Evolutionary conservation across 345 rosid genomes (phyloP), one percentile per base, ranked within the genome.

Genomic region (Adansonia digitata): DNA sequence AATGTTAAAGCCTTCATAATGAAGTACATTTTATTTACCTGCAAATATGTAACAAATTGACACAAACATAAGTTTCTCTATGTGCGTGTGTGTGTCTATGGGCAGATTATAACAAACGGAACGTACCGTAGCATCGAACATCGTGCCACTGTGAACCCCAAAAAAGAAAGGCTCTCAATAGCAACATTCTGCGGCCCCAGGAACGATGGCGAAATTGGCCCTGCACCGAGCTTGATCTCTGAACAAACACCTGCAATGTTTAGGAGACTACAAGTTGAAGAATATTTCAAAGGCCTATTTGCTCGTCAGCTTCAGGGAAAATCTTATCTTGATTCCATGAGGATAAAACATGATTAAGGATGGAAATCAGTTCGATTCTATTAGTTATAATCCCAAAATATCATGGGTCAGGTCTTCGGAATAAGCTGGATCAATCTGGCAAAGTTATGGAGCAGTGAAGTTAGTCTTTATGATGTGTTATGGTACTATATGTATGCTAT

Each of bases 61-160:
- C n/a, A n/a, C n/a, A n/a, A n/a, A n/a, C n/a, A n/a, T n/a, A n/a
- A n/a, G n/a, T n/a, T n/a, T 40, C 43, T 40, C 9, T 48, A 11
- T 15, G 31, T 56, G 61, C 2, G 18, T 12, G n/a, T 40, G n/a
- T n/a, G n/a, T 40, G 45, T 11, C 10, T 11, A 17, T 20, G 40
- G 46, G 43, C 77, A 84, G 91, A 87, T 89, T 4, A 71, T 84
- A 53, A 82, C 82, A 4, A 89, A 86, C 29, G 85, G 91, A 59
- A 69, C 53, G 11, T 87, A 83, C 37, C 68, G 75, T n/a, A 86
- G 89, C 79, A 75, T 86, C 0, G 88, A 84, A 79, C 88, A 87
- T 75, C 74, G 88, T 15, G 89, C 78, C 15, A 74, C 80, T 15
- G 88, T 85, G 27, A 84, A 84, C 59, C 34, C 70, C 0, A 10